Percentiles rank a stretch among this genome's conserved stretches.
Evolutionary conservation across 345 rosid genomes (phyloP).

Genomic region (Citrus medica): DNA sequence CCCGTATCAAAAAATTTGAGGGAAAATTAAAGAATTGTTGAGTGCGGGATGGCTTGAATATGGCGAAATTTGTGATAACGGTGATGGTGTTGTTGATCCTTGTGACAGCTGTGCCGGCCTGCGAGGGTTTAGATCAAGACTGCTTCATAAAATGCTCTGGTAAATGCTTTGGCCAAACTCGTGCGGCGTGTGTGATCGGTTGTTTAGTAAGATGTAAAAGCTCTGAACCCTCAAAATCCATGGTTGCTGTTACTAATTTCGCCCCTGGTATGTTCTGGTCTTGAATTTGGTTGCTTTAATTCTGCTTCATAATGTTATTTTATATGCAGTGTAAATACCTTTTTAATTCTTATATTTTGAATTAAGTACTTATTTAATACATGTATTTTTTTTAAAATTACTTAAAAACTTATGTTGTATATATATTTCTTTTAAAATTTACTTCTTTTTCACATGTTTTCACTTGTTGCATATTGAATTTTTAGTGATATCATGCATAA

Average conservation of each 20-base stretch:
- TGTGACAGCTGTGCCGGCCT: background rate
- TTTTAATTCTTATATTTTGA: no score
- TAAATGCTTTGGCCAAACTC: background rate
- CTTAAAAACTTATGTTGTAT: no score
- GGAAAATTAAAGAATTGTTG: background rate
- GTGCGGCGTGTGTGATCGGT: background rate
- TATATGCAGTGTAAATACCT: no score
- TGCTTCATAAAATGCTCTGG: background rate
- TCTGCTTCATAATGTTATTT: no score
- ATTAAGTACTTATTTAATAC: no score
- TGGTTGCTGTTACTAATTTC: background rate
- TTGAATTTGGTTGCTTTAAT: background rate
- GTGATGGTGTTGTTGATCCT: background rate
- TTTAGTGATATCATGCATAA: no score
- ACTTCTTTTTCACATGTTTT: no score
- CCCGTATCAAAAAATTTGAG: background rate
- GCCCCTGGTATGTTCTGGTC: background rate
- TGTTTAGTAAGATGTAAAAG: background rate
- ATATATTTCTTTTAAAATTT: no score
- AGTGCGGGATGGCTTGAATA: background rate
- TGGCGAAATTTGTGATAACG: background rate
- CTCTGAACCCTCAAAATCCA: background rate
- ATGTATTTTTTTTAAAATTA: no score
- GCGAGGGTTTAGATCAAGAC: background rate
- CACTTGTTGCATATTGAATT: no score